Evolutionary conservation across 1,284 basidiomycete species (phyloP).

Genomic region (Ganoderma boninense): DNA sequence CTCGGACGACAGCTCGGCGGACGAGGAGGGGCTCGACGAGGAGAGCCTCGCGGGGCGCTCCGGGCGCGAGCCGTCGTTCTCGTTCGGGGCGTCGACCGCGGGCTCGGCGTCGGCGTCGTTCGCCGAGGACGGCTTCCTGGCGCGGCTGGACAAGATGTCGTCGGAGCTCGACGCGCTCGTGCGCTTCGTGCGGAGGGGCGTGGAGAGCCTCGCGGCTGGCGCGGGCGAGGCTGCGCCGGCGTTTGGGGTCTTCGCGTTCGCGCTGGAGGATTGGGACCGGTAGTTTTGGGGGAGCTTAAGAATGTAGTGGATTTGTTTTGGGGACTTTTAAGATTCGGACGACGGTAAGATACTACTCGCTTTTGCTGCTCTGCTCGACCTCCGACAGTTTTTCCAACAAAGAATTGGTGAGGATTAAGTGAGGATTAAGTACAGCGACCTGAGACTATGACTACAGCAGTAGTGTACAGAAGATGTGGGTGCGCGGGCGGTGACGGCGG

Average conservation of each 20-base stretch:
- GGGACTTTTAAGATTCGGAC: too few relatives aligned
- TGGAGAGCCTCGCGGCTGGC: conserved; percentile 68
- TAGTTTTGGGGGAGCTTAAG: conserved; percentile 22
- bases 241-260: conserved; percentile 80
- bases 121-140: conserved; percentile 55
- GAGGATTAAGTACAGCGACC: background rate
- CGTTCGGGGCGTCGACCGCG: conserved; percentile 45
- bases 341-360: too few relatives aligned
- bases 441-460: background rate
- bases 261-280: conserved; percentile 83
- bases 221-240: conserved; percentile 62
- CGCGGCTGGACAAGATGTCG: conserved; percentile 67
- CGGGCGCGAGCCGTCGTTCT: conserved; percentile 53
- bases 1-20: conserved; percentile 47
- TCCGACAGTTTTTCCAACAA: too few relatives aligned
- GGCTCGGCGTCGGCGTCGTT: conserved; percentile 40
- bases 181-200: conserved; percentile 69
- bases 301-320: too few relatives aligned
- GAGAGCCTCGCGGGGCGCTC: conserved; percentile 35
- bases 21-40: conserved; percentile 44
- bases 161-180: conserved; percentile 76
- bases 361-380: too few relatives aligned
- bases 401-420: too few relatives aligned
- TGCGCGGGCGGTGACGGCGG: background rate
- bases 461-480: background rate